Evolutionary conservation across 345 rosid species (phyloP).

Genomic region (Sonneratia caseolaris): DNA sequence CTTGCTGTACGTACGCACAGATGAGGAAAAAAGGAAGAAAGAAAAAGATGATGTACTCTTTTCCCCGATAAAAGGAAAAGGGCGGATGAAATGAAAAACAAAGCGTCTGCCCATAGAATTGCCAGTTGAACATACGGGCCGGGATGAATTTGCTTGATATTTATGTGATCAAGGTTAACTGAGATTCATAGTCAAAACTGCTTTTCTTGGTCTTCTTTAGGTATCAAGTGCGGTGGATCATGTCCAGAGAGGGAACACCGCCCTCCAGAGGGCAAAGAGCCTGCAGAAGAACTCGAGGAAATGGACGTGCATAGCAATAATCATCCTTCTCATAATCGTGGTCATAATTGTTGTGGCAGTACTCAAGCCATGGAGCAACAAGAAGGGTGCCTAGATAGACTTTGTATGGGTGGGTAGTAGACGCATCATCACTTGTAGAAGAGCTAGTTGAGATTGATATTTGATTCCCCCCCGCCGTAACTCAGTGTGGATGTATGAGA

Average conservation of each 20-base stretch:
- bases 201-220: constrained; percentile 19
- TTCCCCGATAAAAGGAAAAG: not conserved
- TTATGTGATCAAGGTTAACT: not conserved
- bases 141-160: not conserved
- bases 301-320: constrained; percentile 85
- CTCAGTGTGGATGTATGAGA: not conserved
- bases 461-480: not conserved
- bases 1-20: too few relatives aligned
- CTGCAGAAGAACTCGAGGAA: constrained; percentile 73
- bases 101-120: too few relatives aligned
- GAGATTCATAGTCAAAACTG: not conserved
- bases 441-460: not conserved
- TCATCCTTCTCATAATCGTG: constrained; percentile 71
- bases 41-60: not conserved
- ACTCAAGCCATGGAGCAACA: constrained; percentile 71
- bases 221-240: constrained; percentile 90
- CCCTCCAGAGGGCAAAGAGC: constrained; percentile 60
- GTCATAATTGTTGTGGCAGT: constrained; percentile 54
- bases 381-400: constrained; percentile 47
- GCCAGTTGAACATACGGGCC: not conserved
- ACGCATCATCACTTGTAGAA: not conserved
- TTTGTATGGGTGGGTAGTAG: too few relatives aligned
- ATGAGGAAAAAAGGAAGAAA: too few relatives aligned
- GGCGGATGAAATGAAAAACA: not conserved
- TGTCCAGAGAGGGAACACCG: constrained; percentile 68